Conservation (phyloP, 192 early-diverging fungal species). For the Mortierella hygrophila region DNA sequence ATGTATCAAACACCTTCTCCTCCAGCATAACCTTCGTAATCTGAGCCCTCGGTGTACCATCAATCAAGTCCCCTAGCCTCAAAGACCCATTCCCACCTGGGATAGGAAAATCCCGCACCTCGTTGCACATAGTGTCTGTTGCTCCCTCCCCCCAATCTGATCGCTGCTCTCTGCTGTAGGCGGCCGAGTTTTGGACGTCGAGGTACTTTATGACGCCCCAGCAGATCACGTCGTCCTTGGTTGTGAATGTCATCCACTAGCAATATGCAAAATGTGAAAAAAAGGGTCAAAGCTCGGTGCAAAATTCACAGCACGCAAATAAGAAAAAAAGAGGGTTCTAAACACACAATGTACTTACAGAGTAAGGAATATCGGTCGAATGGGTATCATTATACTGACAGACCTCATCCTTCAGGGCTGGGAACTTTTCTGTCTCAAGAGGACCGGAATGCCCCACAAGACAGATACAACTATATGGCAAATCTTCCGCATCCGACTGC, state of each 20-base stretch:
- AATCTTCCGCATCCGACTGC: background rate
- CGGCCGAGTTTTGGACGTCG: background rate
- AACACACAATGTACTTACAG: background rate
- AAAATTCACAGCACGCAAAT: background rate
- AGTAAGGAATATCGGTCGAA: constrained; percentile 5
- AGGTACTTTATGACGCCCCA: constrained; percentile 10
- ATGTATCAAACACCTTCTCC: constrained; percentile 45
- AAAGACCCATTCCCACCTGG: background rate
- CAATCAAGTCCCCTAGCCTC: constrained; percentile 20
- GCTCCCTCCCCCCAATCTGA: constrained; percentile 16
- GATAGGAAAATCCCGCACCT: constrained; percentile 19
- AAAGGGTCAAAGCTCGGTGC: no score
- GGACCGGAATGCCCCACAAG: constrained; percentile 12
- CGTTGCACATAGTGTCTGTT: constrained; percentile 20
- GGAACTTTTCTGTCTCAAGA: background rate
- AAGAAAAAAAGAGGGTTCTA: background rate
- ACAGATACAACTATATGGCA: constrained; percentile 15
- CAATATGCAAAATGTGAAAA: background rate
- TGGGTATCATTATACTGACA: background rate
- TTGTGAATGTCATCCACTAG: constrained; percentile 20
- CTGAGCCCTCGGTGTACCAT: constrained; percentile 7
- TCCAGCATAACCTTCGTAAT: constrained; percentile 39
- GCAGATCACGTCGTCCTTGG: constrained; percentile 5
- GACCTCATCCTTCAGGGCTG: background rate
- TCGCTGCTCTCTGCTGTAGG: background rate